Conservation (phyloP, 108 stramenopile genomes). For the Chaetoceros muelleri region DNA sequence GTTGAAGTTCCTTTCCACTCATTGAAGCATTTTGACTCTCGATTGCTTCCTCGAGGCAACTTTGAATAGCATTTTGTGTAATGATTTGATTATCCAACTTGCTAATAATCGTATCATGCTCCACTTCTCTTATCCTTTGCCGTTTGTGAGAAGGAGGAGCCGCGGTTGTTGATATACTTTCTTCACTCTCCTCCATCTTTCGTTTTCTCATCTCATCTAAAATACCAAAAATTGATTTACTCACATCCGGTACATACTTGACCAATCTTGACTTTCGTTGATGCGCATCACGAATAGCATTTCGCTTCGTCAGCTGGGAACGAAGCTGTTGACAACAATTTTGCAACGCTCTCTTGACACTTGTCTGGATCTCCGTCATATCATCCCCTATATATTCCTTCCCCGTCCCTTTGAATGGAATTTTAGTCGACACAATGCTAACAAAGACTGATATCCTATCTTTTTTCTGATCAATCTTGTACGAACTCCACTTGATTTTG, state of each 20-base stretch:
- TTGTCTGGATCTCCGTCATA: slow-evolving; percentile 63
- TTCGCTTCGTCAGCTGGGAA: slow-evolving; percentile 53
- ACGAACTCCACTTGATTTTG: slow-evolving; percentile 84
- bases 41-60: background rate
- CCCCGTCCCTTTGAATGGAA: slow-evolving; percentile 97
- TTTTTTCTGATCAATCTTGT: slow-evolving; percentile 92
- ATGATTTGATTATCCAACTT: slow-evolving; percentile 1
- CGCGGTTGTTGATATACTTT: background rate
- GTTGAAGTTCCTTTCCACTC: background rate
- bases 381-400: slow-evolving; percentile 94
- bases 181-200: slow-evolving; percentile 22
- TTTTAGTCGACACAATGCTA: slow-evolving; percentile 90
- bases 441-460: slow-evolving; percentile 95
- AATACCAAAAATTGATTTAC: slow-evolving; percentile 55
- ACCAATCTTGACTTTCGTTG: slow-evolving; percentile 59
- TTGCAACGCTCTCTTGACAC: slow-evolving; percentile 71
- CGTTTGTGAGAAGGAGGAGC: background rate
- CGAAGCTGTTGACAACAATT: slow-evolving; percentile 70
- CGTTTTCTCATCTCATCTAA: slow-evolving; percentile 67
- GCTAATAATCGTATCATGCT: slow-evolving; percentile 16
- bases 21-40: background rate
- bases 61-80: background rate
- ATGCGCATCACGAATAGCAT: slow-evolving; percentile 67
- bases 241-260: slow-evolving; percentile 78
- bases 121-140: background rate